These are phyloP conservation scores for Lepiota brunneoincarnata DNA, from an alignment of 768 basidiomycete genomes.

Conservation along the genomic window DNA sequence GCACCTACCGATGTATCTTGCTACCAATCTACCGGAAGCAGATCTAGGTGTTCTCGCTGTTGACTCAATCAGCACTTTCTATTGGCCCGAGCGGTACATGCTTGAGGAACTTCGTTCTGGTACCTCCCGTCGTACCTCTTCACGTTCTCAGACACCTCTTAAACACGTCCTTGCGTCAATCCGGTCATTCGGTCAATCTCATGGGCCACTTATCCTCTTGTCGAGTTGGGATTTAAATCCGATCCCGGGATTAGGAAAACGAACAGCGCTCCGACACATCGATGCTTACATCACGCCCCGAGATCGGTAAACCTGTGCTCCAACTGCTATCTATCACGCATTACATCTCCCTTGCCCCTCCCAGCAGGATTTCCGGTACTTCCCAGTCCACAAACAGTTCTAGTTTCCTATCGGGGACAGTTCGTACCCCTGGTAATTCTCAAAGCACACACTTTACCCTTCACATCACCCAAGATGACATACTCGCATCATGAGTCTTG, in stretches of 20 bases:
- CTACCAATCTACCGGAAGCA: slow-evolving; percentile 40
- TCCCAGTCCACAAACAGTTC: not conserved
- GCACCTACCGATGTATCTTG: slow-evolving; percentile 54
- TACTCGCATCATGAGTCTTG: not conserved
- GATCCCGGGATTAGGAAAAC: slow-evolving; percentile 1
- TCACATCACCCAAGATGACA: slow-evolving; percentile 6
- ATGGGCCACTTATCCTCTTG: slow-evolving; percentile 14
- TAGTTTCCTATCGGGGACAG: slow-evolving; percentile 2
- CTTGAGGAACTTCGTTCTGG: slow-evolving; percentile 47
- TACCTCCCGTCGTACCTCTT: slow-evolving; percentile 10
- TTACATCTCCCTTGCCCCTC: not conserved
- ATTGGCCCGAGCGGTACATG: slow-evolving; percentile 74
- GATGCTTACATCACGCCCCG: not conserved
- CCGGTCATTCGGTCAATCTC: slow-evolving; percentile 9
- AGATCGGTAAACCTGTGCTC: not conserved
- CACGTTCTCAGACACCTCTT: slow-evolving; percentile 21
- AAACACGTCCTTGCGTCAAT: slow-evolving; percentile 46
- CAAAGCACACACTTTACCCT: slow-evolving; percentile 2
- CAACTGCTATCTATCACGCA: not conserved
- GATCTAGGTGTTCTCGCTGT: slow-evolving; percentile 68
- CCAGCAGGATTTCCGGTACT: not conserved
- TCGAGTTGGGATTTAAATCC: slow-evolving; percentile 16
- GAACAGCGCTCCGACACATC: not conserved
- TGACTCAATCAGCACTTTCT: slow-evolving; percentile 74
- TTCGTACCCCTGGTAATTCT: slow-evolving; percentile 3